Evolutionary conservation across 257 asterid genomes (phyloP).

Genomic region (Solanum phureja): DNA sequence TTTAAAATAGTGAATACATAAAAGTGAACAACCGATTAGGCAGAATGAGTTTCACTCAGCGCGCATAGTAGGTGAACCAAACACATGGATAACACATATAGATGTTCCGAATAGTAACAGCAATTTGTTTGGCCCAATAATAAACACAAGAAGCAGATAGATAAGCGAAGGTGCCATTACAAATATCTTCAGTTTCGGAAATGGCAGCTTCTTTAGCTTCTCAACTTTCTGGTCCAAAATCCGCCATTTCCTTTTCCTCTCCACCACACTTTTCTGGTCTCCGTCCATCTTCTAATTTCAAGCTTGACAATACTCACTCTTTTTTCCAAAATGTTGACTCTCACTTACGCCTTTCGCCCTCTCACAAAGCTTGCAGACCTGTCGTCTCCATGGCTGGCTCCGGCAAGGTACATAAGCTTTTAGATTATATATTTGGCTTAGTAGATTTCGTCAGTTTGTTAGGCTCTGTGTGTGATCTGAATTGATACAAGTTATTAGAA

Average conservation of each 20-base stretch:
- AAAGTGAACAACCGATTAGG: no score
- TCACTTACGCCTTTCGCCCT: slow-evolving; percentile 41
- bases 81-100: background rate
- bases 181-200: slow-evolving; percentile 17
- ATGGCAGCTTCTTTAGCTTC: slow-evolving; percentile 25
- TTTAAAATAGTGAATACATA: no score
- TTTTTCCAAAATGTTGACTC: slow-evolving; percentile 42
- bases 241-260: background rate
- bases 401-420: slow-evolving; percentile 48
- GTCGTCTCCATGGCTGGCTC: slow-evolving; percentile 86
- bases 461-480: background rate
- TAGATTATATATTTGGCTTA: background rate
- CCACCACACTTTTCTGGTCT: slow-evolving; percentile 52
- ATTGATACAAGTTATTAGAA: background rate
- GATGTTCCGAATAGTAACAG: background rate
- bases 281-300: slow-evolving; percentile 41
- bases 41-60: no score
- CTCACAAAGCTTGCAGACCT: slow-evolving; percentile 40
- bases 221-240: slow-evolving; percentile 10
- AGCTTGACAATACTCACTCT: slow-evolving; percentile 25
- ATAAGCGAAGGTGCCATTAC: background rate
- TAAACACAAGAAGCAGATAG: background rate
- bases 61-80: background rate
- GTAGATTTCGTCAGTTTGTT: background rate
- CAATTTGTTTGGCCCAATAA: background rate